phyloP scores from a whole-genome alignment of 140 eudicot species.

The Flaveria floridana region DNA sequence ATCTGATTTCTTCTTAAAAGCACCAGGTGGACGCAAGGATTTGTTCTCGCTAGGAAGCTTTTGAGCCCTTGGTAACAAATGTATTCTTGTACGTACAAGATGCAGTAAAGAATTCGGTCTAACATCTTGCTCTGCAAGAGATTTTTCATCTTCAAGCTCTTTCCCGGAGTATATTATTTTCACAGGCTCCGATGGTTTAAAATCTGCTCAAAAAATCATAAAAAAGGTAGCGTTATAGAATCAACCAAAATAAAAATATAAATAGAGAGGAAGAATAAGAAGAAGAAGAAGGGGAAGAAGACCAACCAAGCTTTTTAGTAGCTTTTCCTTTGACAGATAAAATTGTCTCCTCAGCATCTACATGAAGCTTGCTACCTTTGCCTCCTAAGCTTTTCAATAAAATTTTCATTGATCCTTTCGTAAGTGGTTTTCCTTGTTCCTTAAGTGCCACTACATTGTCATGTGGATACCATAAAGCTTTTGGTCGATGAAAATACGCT shows the following conservation, averaged over 20 bases:
- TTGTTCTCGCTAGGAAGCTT: slow-evolving; percentile 91
- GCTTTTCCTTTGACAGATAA: slow-evolving; percentile 83
- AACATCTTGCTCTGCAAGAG: slow-evolving; percentile 79
- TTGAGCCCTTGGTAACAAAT: slow-evolving; percentile 79
- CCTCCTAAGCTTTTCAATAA: slow-evolving; percentile 89
- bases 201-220: slow-evolving; percentile 47
- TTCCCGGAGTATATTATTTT: slow-evolving; percentile 71
- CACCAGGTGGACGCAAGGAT: slow-evolving; percentile 98
- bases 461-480: slow-evolving; percentile 95
- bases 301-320: slow-evolving; percentile 83
- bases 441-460: slow-evolving; percentile 76
- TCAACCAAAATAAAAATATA: neutral
- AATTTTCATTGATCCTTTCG: slow-evolving; percentile 78
- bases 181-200: slow-evolving; percentile 77
- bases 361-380: slow-evolving; percentile 89
- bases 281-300: neutral
- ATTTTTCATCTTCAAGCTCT: slow-evolving; percentile 79
- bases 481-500: slow-evolving; percentile 92
- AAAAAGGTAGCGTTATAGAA: neutral
- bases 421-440: slow-evolving; percentile 68
- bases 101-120: slow-evolving; percentile 85
- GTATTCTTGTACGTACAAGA: slow-evolving; percentile 89
- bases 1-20: slow-evolving; percentile 95
- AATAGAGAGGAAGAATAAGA: neutral
- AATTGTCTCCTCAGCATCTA: slow-evolving; percentile 78